These are phyloP conservation scores for Coelastrella sp. DNA, from an alignment of 139 green algal genomes.

Conservation along the genomic window DNA sequence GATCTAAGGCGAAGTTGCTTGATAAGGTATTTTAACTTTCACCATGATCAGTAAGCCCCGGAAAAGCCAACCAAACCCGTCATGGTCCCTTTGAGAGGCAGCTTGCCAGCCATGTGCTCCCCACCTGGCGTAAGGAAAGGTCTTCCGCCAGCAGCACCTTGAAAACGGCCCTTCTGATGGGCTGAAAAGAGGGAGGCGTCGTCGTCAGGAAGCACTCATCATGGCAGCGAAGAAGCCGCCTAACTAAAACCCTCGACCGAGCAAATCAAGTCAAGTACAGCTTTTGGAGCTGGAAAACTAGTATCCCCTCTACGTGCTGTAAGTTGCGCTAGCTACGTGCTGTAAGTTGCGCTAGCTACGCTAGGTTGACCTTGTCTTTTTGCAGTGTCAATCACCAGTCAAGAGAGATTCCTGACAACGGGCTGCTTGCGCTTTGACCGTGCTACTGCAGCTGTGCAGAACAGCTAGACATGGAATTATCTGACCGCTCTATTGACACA, in stretches of 20 bases:
- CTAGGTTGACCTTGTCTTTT: too few relatives aligned
- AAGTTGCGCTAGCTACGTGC: too few relatives aligned
- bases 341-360: too few relatives aligned
- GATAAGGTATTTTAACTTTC: neutral
- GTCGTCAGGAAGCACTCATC: neutral
- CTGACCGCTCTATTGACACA: too few relatives aligned
- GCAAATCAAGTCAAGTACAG: neutral
- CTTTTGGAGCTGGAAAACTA: neutral
- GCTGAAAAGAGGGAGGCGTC: neutral
- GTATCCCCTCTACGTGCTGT: too few relatives aligned
- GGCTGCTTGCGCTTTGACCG: too few relatives aligned
- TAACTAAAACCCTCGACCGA: neutral
- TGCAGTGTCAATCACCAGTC: too few relatives aligned
- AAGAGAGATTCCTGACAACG: too few relatives aligned
- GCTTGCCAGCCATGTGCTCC: neutral
- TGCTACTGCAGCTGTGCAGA: too few relatives aligned
- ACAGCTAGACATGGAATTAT: too few relatives aligned
- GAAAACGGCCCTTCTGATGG: neutral
- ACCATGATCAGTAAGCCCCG: neutral
- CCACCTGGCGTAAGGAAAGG: constrained; percentile 5
- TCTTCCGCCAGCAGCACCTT: neutral
- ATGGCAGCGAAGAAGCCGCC: neutral
- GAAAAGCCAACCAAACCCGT: neutral
- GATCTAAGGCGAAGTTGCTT: too few relatives aligned
- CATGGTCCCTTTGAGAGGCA: neutral